Evolutionary conservation across 768 basidiomycete species (phyloP), one percentile per base, ranked within the genome.

Genomic region (Agrocybe praecox): DNA sequence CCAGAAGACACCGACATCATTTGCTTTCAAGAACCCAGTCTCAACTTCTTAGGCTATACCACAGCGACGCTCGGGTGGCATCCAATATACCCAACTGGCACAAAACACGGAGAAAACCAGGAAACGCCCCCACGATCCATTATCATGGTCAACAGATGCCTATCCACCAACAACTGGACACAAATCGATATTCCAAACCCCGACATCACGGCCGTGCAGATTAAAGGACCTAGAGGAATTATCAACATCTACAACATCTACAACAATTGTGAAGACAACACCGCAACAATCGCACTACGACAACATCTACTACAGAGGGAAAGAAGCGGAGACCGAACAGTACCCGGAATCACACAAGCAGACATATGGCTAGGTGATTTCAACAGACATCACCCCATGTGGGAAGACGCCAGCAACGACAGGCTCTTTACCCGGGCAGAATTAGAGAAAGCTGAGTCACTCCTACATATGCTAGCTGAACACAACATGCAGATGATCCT

Each of bases 401-500:
- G 70, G 74, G 67, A 75, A 8, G 55, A 61, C 0, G 55, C 56
- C 8, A 29, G 40, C 0, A 58, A 63, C 69, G 67, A 56, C 1
- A 0, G 1, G 61, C 71, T 42, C 59, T 74, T 0, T 10, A 24
- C 24, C 1, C 46, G 54, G 17, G 46, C 26, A 58, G 0, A 21
- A 46, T 21, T 22, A 0, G 57, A 65, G 0, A 36, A 68, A 24
- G 46, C 55, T 0, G 46, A 55, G 12, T 17, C 11, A 0, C 64
- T 80, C 0, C 61, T 80, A 0, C 47, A 69, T 9, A 18, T 72
- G 2, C 15, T 74, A 0, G 58, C 51, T 0, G 60, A 60, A 0
- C 48, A 71, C 49, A 57, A 61, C 0, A 67, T 84, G 64, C 7
- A 55, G 0, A 75, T 77, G 75, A 53, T 67, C 0, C 70, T 84